These are phyloP conservation scores for Rhizophora mangle DNA, from an alignment of 345 rosid species.

Conservation along the genomic window DNA sequence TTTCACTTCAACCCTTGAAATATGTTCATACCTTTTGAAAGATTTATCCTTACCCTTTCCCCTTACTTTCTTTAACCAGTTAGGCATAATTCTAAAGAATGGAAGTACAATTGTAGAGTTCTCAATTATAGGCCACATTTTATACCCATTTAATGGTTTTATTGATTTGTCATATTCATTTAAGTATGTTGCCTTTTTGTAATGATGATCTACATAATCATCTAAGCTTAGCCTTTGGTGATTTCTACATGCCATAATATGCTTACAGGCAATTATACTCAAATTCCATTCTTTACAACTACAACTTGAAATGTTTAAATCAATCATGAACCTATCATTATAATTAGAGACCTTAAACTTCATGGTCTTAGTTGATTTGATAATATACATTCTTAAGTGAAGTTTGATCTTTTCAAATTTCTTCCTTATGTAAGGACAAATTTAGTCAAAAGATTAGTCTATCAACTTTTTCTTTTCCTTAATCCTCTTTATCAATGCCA, in stretches of 20 bases:
- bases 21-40: background rate
- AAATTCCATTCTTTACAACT: too few relatives aligned
- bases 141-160: background rate
- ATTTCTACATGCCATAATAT: too few relatives aligned
- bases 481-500: background rate
- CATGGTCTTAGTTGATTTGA: background rate
- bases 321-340: background rate
- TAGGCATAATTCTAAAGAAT: background rate
- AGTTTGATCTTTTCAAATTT: background rate
- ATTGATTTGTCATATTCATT: background rate
- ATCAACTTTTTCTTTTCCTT: background rate
- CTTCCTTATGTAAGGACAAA: background rate
- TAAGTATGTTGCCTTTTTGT: background rate
- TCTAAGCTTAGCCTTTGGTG: too few relatives aligned
- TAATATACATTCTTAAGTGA: fast-evolving
- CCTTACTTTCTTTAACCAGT: background rate
- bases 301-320: too few relatives aligned
- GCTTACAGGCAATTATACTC: too few relatives aligned
- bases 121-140: background rate
- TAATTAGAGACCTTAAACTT: background rate
- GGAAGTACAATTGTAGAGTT: background rate
- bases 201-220: too few relatives aligned
- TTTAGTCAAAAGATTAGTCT: background rate
- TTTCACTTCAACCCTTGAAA: background rate
- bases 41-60: background rate